phyloP scores from a whole-genome alignment of 257 asterid species.

The Nicotiana obtusifolia region DNA sequence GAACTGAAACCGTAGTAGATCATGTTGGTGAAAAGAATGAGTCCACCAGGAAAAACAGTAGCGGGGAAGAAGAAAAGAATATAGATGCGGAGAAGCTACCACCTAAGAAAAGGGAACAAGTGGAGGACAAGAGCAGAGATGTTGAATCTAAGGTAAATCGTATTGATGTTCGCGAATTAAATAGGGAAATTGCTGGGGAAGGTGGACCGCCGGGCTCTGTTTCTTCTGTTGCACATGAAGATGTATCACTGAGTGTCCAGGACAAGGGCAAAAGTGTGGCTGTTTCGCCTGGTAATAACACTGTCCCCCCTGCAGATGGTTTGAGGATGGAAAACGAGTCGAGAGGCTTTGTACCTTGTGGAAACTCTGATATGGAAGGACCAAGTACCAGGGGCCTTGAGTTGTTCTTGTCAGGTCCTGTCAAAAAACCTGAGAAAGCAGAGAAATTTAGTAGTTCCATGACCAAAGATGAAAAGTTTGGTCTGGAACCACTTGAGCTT shows the following conservation, averaged over 20 bases:
- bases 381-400: constrained; percentile 73
- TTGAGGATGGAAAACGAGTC: constrained; percentile 42
- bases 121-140: constrained; percentile 30
- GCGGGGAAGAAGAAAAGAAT: constrained; percentile 35
- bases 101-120: constrained; percentile 33
- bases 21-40: constrained; percentile 24
- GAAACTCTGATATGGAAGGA: constrained; percentile 57
- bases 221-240: constrained; percentile 27
- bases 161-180: constrained; percentile 19
- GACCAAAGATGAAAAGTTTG: constrained; percentile 71
- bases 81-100: constrained; percentile 37
- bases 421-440: constrained; percentile 54
- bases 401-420: constrained; percentile 68
- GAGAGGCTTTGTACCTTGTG: constrained; percentile 27
- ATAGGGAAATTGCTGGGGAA: constrained; percentile 30
- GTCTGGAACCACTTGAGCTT: constrained; percentile 91
- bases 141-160: constrained; percentile 39
- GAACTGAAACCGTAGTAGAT: constrained; percentile 29
- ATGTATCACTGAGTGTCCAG: constrained; percentile 32
- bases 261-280: constrained; percentile 73
- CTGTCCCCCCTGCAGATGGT: constrained; percentile 27
- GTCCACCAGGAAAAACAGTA: constrained; percentile 24
- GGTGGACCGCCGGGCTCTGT: constrained; percentile 30
- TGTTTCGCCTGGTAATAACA: constrained; percentile 29
- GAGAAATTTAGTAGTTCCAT: constrained; percentile 37